Conservation (phyloP, 2,329 filamentous ascomycete species). For the Penicillium glabrum region DNA sequence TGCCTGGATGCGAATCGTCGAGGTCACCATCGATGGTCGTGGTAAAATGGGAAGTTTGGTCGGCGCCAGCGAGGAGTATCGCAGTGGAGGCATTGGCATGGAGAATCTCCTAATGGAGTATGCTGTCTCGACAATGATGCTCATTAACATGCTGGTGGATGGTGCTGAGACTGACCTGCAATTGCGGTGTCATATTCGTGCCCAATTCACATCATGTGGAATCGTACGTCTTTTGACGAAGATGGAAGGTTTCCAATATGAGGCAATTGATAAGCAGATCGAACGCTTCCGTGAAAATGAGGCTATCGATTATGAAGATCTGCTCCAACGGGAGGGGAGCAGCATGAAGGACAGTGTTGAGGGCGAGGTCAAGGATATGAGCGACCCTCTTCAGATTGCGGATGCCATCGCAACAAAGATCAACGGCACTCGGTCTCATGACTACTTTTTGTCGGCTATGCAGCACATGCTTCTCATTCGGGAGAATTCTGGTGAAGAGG, state of each 20-base stretch:
- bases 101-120: slow-evolving; percentile 99
- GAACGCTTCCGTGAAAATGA: slow-evolving; percentile 91
- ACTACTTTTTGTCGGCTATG: slow-evolving; percentile 93
- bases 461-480: slow-evolving; percentile 93
- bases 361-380: slow-evolving; percentile 85
- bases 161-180: slow-evolving; percentile 86
- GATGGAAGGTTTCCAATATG: slow-evolving; percentile 98
- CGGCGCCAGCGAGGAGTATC: slow-evolving; percentile 91
- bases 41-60: slow-evolving; percentile 99
- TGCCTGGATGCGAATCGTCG: slow-evolving; percentile 97
- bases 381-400: slow-evolving; percentile 87
- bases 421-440: slow-evolving; percentile 78
- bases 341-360: slow-evolving; percentile 87
- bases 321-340: slow-evolving; percentile 85
- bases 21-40: slow-evolving; percentile 93
- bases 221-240: slow-evolving; percentile 92
- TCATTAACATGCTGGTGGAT: slow-evolving; percentile 96
- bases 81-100: slow-evolving; percentile 95
- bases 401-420: slow-evolving; percentile 89
- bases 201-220: slow-evolving; percentile 93
- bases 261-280: slow-evolving; percentile 97
- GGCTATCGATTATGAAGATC: slow-evolving; percentile 96
- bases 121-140: slow-evolving; percentile 86
- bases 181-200: slow-evolving; percentile 87
- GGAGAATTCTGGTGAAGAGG: slow-evolving; percentile 88